A percentile compares a stretch with the other conserved stretches of the same genome.
Conservation (phyloP, 768 basidiomycete species). For the Gymnopilus dilepis region DNA sequence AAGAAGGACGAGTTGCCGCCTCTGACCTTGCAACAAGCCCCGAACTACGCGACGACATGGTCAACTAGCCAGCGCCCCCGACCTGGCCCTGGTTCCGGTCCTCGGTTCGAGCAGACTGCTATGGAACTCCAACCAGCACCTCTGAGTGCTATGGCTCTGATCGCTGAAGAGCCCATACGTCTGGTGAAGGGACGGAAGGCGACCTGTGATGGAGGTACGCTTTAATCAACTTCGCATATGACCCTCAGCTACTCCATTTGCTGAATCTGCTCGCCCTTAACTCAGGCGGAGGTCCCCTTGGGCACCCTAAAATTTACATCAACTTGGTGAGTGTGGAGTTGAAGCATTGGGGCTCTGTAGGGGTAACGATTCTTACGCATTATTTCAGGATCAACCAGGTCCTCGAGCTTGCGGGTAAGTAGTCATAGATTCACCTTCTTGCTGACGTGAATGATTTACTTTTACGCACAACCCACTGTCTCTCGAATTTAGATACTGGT, state of each 20-base stretch:
- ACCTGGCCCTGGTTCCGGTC: conserved; percentile 59
- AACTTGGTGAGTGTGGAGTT: conserved; percentile 73
- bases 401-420: conserved; percentile 86
- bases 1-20: conserved; percentile 32
- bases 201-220: conserved; percentile 92
- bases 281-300: conserved; percentile 90
- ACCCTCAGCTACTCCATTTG: conserved; percentile 7
- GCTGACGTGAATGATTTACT: conserved; percentile 20
- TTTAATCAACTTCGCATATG: conserved; percentile 17
- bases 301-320: conserved; percentile 96
- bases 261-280: conserved; percentile 19
- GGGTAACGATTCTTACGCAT: conserved; percentile 19
- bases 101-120: conserved; percentile 92
- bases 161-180: conserved; percentile 84
- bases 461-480: conserved; percentile 9
- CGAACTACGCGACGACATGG: conserved; percentile 86
- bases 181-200: conserved; percentile 85
- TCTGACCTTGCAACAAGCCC: conserved; percentile 66
- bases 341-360: background rate
- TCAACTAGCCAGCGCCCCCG: conserved; percentile 81
- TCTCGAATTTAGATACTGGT: conserved; percentile 50
- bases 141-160: conserved; percentile 88
- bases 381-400: conserved; percentile 80
- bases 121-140: conserved; percentile 90
- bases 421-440: conserved; percentile 9